Percentiles rank a stretch among this genome's conserved stretches.
phyloP scores from a whole-genome alignment of 2,329 filamentous ascomycete species.

The Phialemonium atrogriseum region DNA sequence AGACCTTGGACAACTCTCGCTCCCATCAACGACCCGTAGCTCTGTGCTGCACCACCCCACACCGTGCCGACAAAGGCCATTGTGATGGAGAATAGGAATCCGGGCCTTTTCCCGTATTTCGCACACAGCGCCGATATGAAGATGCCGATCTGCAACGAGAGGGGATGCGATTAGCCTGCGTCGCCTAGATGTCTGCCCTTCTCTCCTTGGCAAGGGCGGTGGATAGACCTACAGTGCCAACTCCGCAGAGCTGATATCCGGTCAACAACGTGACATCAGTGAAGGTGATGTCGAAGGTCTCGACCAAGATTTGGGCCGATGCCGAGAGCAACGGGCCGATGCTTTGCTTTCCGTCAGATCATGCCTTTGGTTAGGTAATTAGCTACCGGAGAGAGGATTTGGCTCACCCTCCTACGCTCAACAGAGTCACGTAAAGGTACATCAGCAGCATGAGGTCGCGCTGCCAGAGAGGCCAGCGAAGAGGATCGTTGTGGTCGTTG shows the following conservation, averaged over 20 bases:
- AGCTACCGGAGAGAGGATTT: too few species aligned
- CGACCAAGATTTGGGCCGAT: constrained; percentile 25
- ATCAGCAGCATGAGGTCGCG: too few species aligned
- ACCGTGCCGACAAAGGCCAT: constrained; percentile 20
- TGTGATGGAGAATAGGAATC: constrained; percentile 23
- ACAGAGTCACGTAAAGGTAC: too few species aligned
- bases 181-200: constrained; percentile 22
- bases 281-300: constrained; percentile 25
- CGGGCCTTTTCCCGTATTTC: constrained; percentile 22
- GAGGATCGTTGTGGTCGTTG: constrained; percentile 31
- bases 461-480: constrained; percentile 35
- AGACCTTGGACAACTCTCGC: constrained; percentile 17
- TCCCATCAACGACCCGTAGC: constrained; percentile 10
- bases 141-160: constrained; percentile 22
- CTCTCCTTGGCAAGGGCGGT: too few species aligned
- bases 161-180: constrained; percentile 16
- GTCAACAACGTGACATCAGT: constrained; percentile 24
- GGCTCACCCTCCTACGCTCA: too few species aligned
- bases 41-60: too few species aligned
- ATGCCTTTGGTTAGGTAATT: constrained; percentile 30
- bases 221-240: too few species aligned
- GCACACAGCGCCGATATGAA: constrained; percentile 21
- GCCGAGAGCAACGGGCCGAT: constrained; percentile 28
- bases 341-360: too few species aligned
- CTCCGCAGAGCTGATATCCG: too few species aligned